Evolutionary conservation across 495 filamentous ascomycete species (phyloP).

Genomic region (Lasiosphaeriaceae sp.): DNA sequence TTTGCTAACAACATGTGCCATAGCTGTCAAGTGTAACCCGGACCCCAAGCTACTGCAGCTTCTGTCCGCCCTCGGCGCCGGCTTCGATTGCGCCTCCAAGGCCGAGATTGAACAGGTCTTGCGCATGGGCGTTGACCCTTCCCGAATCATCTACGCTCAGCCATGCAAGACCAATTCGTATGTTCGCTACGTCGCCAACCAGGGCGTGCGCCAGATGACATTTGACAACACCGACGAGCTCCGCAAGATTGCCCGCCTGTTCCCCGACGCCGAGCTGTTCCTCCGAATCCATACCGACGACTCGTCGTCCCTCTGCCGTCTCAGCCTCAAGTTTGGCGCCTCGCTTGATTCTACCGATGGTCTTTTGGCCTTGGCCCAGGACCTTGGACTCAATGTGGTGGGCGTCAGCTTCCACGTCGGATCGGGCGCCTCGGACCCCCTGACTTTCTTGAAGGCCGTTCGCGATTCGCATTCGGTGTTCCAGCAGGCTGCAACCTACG

Average conservation of each 20-base stretch:
- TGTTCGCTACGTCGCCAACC: constrained; percentile 76
- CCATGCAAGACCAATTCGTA: constrained; percentile 99
- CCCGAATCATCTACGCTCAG: constrained; percentile 97
- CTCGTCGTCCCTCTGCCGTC: constrained; percentile 84
- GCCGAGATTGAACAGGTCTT: constrained; percentile 90
- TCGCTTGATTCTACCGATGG: constrained; percentile 73
- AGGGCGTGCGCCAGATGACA: constrained; percentile 95
- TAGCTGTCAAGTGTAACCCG: constrained; percentile 98
- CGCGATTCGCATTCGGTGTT: constrained; percentile 85
- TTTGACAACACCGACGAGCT: constrained; percentile 98
- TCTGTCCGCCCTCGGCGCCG: constrained; percentile 80
- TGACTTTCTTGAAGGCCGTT: constrained; percentile 84
- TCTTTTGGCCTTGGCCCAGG: constrained; percentile 75
- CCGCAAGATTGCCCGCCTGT: constrained; percentile 91
- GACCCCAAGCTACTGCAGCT: constrained; percentile 86
- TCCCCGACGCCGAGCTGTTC: constrained; percentile 83
- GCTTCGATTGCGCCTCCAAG: constrained; percentile 98
- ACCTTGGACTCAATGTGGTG: constrained; percentile 90
- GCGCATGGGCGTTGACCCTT: constrained; percentile 76
- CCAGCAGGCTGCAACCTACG: constrained; percentile 73
- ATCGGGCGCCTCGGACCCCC: constrained; percentile 87
- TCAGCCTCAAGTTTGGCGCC: constrained; percentile 96
- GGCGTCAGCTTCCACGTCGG: constrained; percentile 98
- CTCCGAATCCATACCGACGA: constrained; percentile 95
- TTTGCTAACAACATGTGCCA: constrained; percentile 4